Conservation (phyloP, 305 asterid species). For the Fraxinus paxiana region DNA sequence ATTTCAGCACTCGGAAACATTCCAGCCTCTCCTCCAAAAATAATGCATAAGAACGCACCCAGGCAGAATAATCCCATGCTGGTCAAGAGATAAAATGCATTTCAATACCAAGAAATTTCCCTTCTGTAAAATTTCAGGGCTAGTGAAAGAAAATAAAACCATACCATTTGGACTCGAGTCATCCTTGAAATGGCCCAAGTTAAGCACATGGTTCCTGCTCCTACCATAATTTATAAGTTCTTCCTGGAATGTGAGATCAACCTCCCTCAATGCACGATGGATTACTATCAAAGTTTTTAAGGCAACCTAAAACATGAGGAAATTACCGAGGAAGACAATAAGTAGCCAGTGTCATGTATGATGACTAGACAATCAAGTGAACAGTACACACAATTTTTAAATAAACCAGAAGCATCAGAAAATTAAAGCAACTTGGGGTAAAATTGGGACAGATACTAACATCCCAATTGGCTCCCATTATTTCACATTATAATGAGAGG, state of each 20-base stretch:
- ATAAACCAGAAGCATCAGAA: neutral
- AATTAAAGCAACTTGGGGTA: neutral
- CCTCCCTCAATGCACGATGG: conserved; percentile 96
- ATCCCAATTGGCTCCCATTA: no score
- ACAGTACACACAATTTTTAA: neutral
- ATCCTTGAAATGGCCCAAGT: conserved; percentile 89
- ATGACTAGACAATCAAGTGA: neutral
- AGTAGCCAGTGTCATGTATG: neutral
- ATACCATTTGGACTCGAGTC: conserved; percentile 94
- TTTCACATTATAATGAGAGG: no score
- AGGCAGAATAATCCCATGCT: conserved; percentile 99
- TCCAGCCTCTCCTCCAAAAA: conserved; percentile 97
- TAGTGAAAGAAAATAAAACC: conserved; percentile 13
- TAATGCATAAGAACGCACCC: conserved; percentile 91
- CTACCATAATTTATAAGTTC: conserved; percentile 80
- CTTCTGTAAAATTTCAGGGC: conserved; percentile 14
- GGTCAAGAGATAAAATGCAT: conserved; percentile 27
- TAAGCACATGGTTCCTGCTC: conserved; percentile 81
- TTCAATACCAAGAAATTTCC: conserved; percentile 18
- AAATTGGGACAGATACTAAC: neutral
- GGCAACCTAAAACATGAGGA: conserved; percentile 59
- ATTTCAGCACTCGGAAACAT: conserved; percentile 79
- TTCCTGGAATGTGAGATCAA: conserved; percentile 94
- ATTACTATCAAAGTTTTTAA: conserved; percentile 83
- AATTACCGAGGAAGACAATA: neutral